phyloP scores from a whole-genome alignment of 2,329 filamentous ascomycete species.

The Corynespora cassiicola region DNA sequence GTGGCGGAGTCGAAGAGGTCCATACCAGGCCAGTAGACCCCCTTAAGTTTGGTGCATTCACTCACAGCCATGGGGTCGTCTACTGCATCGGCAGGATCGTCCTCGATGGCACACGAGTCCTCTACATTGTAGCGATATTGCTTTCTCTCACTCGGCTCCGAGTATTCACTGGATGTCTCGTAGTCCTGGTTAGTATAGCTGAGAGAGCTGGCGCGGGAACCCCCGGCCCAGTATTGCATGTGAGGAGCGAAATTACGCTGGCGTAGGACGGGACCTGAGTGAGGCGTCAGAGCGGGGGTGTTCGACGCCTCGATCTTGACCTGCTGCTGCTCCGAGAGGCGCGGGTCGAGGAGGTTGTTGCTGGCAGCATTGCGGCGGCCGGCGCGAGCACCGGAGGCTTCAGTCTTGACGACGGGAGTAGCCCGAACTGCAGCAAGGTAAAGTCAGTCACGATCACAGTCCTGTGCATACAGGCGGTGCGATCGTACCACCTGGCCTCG shows the following conservation, averaged over 20 bases:
- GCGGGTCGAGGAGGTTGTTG: slow-evolving; percentile 41
- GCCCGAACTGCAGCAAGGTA: slow-evolving; percentile 27
- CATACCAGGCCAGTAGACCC: slow-evolving; percentile 79
- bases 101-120: slow-evolving; percentile 39
- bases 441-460: slow-evolving; percentile 24
- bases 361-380: slow-evolving; percentile 27
- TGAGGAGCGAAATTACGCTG: slow-evolving; percentile 40
- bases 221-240: slow-evolving; percentile 46
- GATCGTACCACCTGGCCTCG: slow-evolving; percentile 37
- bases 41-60: slow-evolving; percentile 66
- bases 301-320: slow-evolving; percentile 42
- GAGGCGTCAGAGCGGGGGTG: slow-evolving; percentile 35
- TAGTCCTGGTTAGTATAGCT: slow-evolving; percentile 46
- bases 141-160: slow-evolving; percentile 36
- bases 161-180: slow-evolving; percentile 46
- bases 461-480: slow-evolving; percentile 5
- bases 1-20: slow-evolving; percentile 81
- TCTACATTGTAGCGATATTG: slow-evolving; percentile 30
- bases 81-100: slow-evolving; percentile 29
- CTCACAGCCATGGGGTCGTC: slow-evolving; percentile 39
- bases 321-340: slow-evolving; percentile 42
- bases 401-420: slow-evolving; percentile 25
- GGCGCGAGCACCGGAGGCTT: slow-evolving; percentile 32
- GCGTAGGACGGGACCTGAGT: slow-evolving; percentile 33
- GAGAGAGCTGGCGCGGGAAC: slow-evolving; percentile 42